Evolutionary conservation across 169 alveolate genomes (phyloP).

Genomic region (Cryptosporidium meleagridis): DNA sequence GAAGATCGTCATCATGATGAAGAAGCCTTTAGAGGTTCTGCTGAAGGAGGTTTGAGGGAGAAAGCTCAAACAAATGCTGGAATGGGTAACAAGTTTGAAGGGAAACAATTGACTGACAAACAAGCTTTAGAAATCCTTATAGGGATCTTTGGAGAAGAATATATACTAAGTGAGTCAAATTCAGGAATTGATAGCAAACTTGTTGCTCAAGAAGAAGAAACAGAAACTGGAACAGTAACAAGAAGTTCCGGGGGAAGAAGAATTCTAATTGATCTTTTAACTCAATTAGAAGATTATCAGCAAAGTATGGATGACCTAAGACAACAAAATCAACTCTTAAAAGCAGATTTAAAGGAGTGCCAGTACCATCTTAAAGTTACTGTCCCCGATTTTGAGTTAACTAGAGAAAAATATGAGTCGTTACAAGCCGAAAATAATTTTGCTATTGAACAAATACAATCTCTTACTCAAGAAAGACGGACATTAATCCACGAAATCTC

Average conservation of each 20-base stretch:
- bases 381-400: constrained; percentile 54
- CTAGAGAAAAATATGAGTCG: constrained; percentile 35
- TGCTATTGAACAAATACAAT: constrained; percentile 50
- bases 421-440: constrained; percentile 60
- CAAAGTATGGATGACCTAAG: constrained; percentile 19
- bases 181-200: neutral
- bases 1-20: neutral
- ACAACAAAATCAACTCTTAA: neutral
- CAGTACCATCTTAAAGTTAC: constrained; percentile 51
- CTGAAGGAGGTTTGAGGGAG: neutral
- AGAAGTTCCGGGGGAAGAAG: constrained; percentile 4
- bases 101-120: constrained; percentile 10
- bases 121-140: constrained; percentile 46
- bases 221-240: neutral
- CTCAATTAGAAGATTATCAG: constrained; percentile 57
- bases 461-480: constrained; percentile 56
- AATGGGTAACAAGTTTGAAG: neutral
- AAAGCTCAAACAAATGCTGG: neutral
- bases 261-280: constrained; percentile 29
- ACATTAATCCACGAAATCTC: constrained; percentile 34
- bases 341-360: constrained; percentile 40
- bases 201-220: neutral
- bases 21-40: neutral
- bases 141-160: constrained; percentile 50
- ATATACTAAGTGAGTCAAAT: neutral